These are phyloP conservation scores for Podila clonocystis DNA, from an alignment of 192 early-diverging fungal genomes.

Conservation along the genomic window DNA sequence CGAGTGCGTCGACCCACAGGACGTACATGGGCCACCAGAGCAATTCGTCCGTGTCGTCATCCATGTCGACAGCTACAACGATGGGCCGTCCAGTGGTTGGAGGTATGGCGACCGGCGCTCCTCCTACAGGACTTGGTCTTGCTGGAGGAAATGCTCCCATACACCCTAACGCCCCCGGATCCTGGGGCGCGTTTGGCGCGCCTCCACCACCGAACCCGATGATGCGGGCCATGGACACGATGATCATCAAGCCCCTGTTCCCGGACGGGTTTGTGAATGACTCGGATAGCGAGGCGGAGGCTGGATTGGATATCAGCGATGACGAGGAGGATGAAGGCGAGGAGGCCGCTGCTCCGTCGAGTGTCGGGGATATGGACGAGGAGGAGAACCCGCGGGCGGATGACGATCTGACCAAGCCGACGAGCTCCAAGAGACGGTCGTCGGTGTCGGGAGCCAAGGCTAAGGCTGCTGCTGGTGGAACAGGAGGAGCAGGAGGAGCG, in stretches of 20 bases:
- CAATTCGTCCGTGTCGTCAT: background rate
- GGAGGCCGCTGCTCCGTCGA: conserved; percentile 3
- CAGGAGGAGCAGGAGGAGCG: conserved; percentile 1
- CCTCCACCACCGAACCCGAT: conserved; percentile 13
- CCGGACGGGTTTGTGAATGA: conserved; percentile 64
- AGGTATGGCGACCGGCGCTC: background rate
- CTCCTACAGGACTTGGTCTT: background rate
- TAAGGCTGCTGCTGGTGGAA: conserved; percentile 23
- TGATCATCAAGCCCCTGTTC: conserved; percentile 65
- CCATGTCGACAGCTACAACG: background rate
- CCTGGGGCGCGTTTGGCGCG: conserved; percentile 19
- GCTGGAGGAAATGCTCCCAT: background rate
- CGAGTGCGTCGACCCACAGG: background rate
- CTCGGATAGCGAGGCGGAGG: conserved; percentile 54
- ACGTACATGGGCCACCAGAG: background rate
- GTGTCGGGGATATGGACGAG: background rate
- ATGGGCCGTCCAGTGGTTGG: background rate
- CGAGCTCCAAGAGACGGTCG: conserved; percentile 36
- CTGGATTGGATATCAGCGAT: conserved; percentile 43
- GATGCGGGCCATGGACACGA: conserved; percentile 45
- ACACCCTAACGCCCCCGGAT: background rate
- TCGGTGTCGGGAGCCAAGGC: conserved; percentile 10
- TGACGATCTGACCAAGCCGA: conserved; percentile 6
- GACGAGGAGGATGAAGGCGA: conserved; percentile 35
- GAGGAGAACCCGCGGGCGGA: conserved; percentile 5